phyloP scores from a whole-genome alignment of 345 rosid species.

The Carallia brachiata region DNA sequence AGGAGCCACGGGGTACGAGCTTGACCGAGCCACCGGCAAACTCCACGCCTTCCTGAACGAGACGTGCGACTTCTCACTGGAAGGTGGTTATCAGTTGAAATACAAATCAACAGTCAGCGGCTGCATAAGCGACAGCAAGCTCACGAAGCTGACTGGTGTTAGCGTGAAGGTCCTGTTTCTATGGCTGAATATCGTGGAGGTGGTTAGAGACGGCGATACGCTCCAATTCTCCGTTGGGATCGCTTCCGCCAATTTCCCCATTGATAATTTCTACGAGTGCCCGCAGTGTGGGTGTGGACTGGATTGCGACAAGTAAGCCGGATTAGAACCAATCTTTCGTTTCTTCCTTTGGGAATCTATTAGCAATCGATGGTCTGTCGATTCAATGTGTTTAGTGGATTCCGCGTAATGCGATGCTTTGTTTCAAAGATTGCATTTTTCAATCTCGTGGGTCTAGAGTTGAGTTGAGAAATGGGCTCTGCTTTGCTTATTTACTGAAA shows the following conservation, averaged over 20 bases:
- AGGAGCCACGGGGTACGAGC: conserved; percentile 62
- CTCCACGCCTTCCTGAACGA: conserved; percentile 60
- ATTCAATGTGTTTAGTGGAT: not conserved
- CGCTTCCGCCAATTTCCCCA: conserved; percentile 72
- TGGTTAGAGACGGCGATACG: conserved; percentile 53
- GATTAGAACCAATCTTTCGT: conserved; percentile 40
- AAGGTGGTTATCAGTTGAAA: conserved; percentile 81
- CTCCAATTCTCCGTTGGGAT: conserved; percentile 86
- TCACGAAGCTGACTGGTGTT: conserved; percentile 60
- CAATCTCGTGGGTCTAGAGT: not conserved
- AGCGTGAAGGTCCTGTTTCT: conserved; percentile 82
- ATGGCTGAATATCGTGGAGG: conserved; percentile 98
- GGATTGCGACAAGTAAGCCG: conserved; percentile 48
- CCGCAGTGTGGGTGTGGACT: conserved; percentile 98
- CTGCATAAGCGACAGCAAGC: conserved; percentile 53
- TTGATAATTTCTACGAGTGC: conserved; percentile 73
- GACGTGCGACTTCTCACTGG: conserved; percentile 77
- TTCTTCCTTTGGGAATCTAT: conserved; percentile 45
- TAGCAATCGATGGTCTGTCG: not conserved
- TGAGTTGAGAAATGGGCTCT: not conserved
- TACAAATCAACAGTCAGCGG: conserved; percentile 79
- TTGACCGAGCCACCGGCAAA: conserved; percentile 56
- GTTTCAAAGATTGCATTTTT: not conserved
- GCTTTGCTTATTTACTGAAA: too few relatives aligned
- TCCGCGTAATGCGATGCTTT: not conserved